Base-by-base conservation (phyloP, 495 filamentous ascomycete genomes). In the Clavariopsis aquatica region DNA sequence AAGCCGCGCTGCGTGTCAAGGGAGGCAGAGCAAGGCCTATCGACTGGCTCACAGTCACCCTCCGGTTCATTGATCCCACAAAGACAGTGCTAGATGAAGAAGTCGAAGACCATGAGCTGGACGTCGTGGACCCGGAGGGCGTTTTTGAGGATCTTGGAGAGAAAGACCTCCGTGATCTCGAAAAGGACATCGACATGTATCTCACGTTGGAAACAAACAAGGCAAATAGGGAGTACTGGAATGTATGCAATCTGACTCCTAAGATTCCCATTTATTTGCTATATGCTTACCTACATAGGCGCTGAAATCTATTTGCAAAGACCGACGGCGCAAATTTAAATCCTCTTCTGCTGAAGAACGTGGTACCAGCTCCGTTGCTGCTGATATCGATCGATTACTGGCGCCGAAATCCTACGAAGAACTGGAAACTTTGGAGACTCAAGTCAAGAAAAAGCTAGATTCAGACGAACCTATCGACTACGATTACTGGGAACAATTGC, bases 401-500 rank as follows among this genome's bases (percentile, higher is more conserved):
- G 84, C 84, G 17, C 90, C 91, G 1, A 99, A 99, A 75, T 83
- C 85, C n/a, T 87, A 89, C 43, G 87, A 92, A 72, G 90, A 98
- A 69, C 81, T 98, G 6, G 85, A 92, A 73, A 81, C 80, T 22
- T 80, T 98, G 26, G 94, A 98, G 77, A 82, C 79, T 56, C 92
- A 96, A 74, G 93, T 98, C 68, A 84, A 82, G 66, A 78, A 78
- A 9, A 98, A 98, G 75, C 75, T 98, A 41, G 81, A 87, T 45
- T 94, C 91, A 13, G 87, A 96, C 66, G 92, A 97, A 73, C 88
- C 90, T 10, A 92, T 98, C 71, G 95, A 98, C 78, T 90, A 88
- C 3, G 94, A 98, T 74, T 98, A 98, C 74, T 98, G 94, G 94
- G 92, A 96, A 68, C 89, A 95, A 70, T 82, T 98, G 1, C 80